phyloP scores from a whole-genome alignment of 805 yeast species.

The Saturnispora dispora region DNA sequence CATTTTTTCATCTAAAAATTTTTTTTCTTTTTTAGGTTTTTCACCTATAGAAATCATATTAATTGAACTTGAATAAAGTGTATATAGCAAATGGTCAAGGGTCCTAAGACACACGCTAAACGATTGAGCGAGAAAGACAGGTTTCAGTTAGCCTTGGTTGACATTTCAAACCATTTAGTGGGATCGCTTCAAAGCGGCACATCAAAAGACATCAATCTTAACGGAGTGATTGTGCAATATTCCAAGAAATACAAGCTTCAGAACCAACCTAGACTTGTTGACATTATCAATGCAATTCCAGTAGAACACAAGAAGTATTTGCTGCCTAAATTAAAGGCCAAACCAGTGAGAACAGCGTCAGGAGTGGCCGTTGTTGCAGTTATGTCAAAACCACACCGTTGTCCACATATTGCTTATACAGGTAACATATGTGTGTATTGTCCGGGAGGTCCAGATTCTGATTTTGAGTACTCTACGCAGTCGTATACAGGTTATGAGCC shows the following conservation, averaged over 20 bases:
- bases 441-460: conserved; percentile 99
- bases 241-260: conserved; percentile 88
- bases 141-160: conserved; percentile 86
- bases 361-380: conserved; percentile 99
- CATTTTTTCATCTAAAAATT: not conserved
- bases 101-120: conserved; percentile 45
- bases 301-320: conserved; percentile 89
- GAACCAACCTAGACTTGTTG: conserved; percentile 90
- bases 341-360: conserved; percentile 96
- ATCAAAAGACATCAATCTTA: conserved; percentile 74
- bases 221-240: conserved; percentile 75
- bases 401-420: conserved; percentile 98
- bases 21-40: not conserved
- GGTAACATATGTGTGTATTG: conserved; percentile 98
- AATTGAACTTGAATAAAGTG: not conserved
- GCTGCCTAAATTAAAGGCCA: conserved; percentile 92
- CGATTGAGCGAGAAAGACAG: conserved; percentile 88
- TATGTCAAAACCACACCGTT: conserved; percentile 98
- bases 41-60: not conserved
- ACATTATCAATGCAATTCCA: conserved; percentile 89
- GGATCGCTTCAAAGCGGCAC: conserved; percentile 50
- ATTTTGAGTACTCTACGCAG: conserved; percentile 95
- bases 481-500: conserved; percentile 98
- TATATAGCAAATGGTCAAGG: conserved; percentile 15
- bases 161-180: conserved; percentile 78